phyloP scores from a whole-genome alignment of 2,329 filamentous ascomycete species.

The Elsinoe ampelina region DNA sequence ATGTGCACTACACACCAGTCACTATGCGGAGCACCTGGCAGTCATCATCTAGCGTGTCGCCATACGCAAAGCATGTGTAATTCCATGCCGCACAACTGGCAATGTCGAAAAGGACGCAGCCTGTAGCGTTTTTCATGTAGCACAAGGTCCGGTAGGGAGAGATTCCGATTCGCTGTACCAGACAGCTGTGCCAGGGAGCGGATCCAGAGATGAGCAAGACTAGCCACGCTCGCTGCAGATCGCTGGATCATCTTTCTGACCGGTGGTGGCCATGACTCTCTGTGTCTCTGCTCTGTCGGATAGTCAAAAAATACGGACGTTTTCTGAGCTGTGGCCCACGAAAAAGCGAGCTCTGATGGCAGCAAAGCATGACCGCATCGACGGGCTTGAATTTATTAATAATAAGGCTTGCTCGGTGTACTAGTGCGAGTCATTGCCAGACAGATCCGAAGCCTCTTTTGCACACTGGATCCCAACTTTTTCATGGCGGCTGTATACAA shows the following conservation, averaged over 20 bases:
- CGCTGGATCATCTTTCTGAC: not conserved
- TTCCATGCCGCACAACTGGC: not conserved
- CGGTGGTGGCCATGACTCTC: not conserved
- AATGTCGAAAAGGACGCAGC: not conserved
- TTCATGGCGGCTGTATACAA: too few species aligned
- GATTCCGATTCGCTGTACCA: conserved; percentile 1
- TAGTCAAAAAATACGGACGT: not conserved
- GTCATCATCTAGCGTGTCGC: not conserved
- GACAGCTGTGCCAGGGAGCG: not conserved
- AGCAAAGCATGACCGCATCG: not conserved
- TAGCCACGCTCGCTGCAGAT: conserved; percentile 6
- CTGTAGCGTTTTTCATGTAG: not conserved
- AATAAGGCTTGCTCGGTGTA: not conserved
- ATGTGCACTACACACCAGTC: too few species aligned
- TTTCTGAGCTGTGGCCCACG: not conserved
- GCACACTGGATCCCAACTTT: too few species aligned
- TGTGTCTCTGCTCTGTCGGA: not conserved
- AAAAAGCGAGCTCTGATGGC: not conserved
- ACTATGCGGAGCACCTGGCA: not conserved
- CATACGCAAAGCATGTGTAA: conserved; percentile 3
- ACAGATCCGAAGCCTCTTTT: not conserved
- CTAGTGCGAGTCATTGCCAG: not conserved
- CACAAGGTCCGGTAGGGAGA: not conserved
- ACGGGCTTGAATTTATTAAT: not conserved
- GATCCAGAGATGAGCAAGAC: conserved; percentile 2